These are phyloP conservation scores for Sclerospora graminicola DNA, from an alignment of 352 stramenopile species.

Conservation along the genomic window DNA sequence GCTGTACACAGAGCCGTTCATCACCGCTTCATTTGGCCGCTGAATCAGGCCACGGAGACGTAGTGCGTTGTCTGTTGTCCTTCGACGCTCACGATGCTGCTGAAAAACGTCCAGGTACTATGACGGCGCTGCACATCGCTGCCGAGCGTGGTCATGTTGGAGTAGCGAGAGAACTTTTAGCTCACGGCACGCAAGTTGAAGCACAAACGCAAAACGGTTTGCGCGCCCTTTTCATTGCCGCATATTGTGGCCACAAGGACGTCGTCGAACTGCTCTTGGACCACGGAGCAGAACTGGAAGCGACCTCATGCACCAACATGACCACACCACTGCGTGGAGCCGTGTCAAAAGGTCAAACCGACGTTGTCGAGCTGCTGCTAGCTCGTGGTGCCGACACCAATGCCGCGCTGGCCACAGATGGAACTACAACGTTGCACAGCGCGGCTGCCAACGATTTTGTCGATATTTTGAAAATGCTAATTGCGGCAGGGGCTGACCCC, in stretches of 20 bases:
- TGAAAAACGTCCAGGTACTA: slow-evolving; percentile 28
- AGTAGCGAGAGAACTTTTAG: slow-evolving; percentile 31
- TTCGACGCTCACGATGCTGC: slow-evolving; percentile 40
- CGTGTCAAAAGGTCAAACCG: slow-evolving; percentile 23
- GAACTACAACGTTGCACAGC: slow-evolving; percentile 39
- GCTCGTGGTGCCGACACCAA: slow-evolving; percentile 30
- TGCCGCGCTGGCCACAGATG: slow-evolving; percentile 25
- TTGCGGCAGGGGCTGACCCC: slow-evolving; percentile 25
- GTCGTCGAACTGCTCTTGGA: slow-evolving; percentile 32
- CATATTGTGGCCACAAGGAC: slow-evolving; percentile 37
- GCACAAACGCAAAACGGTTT: slow-evolving; percentile 30
- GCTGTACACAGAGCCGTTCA: slow-evolving; percentile 21
- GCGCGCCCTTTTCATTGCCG: slow-evolving; percentile 35
- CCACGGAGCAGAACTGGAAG: slow-evolving; percentile 31
- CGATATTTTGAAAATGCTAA: slow-evolving; percentile 28
- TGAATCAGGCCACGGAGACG: slow-evolving; percentile 38
- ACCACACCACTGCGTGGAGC: slow-evolving; percentile 38
- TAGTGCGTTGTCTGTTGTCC: slow-evolving; percentile 38
- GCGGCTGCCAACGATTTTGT: slow-evolving; percentile 31
- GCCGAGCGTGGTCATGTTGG: slow-evolving; percentile 32
- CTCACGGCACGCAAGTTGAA: slow-evolving; percentile 33
- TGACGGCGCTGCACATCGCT: slow-evolving; percentile 47
- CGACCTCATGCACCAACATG: slow-evolving; percentile 28
- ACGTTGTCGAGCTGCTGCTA: slow-evolving; percentile 34
- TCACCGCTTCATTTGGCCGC: slow-evolving; percentile 39